Percentiles rank a stretch among this genome's conserved stretches.
phyloP scores from a whole-genome alignment of 805 yeast species.

The Wickerhamomyces bisporus region DNA sequence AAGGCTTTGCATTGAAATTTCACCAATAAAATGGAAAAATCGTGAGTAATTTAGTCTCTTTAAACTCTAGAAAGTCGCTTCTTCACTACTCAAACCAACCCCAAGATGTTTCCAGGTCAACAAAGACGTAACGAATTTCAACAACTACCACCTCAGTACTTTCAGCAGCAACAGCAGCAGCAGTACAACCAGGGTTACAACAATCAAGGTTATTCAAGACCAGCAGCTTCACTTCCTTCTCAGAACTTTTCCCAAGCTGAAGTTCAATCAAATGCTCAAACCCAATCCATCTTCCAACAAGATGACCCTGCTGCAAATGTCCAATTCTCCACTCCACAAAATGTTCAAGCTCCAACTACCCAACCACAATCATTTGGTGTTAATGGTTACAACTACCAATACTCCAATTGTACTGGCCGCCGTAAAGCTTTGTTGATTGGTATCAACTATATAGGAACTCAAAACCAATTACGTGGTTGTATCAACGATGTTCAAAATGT shows the following conservation, averaged over 20 bases:
- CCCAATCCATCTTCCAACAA: slow-evolving; percentile 12
- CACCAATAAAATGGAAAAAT: background rate
- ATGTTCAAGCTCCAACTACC: slow-evolving; percentile 11
- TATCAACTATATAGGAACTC: slow-evolving; percentile 67
- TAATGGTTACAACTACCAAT: slow-evolving; percentile 37
- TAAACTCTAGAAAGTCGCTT: too few species aligned
- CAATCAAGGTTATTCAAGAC: slow-evolving; percentile 5
- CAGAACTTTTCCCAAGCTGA: slow-evolving; percentile 8
- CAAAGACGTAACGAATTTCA: background rate
- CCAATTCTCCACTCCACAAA: slow-evolving; percentile 1
- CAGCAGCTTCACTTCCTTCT: slow-evolving; percentile 11
- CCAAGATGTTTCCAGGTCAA: background rate
- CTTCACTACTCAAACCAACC: too few species aligned
- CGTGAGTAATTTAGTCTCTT: too few species aligned
- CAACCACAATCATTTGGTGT: slow-evolving; percentile 17
- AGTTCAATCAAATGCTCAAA: slow-evolving; percentile 12
- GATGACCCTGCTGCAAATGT: slow-evolving; percentile 5
- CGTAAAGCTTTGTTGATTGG: slow-evolving; percentile 76
- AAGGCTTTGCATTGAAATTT: background rate
- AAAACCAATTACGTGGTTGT: slow-evolving; percentile 65
- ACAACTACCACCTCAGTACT: background rate
- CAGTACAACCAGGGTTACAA: background rate
- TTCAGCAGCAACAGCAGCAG: slow-evolving; percentile 4
- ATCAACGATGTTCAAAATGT: slow-evolving; percentile 67
- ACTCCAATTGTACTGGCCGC: slow-evolving; percentile 66